Percentiles rank a stretch among this genome's conserved stretches.
phyloP scores from a whole-genome alignment of 2,329 filamentous ascomycete species.

The Fusarium nodosum region DNA sequence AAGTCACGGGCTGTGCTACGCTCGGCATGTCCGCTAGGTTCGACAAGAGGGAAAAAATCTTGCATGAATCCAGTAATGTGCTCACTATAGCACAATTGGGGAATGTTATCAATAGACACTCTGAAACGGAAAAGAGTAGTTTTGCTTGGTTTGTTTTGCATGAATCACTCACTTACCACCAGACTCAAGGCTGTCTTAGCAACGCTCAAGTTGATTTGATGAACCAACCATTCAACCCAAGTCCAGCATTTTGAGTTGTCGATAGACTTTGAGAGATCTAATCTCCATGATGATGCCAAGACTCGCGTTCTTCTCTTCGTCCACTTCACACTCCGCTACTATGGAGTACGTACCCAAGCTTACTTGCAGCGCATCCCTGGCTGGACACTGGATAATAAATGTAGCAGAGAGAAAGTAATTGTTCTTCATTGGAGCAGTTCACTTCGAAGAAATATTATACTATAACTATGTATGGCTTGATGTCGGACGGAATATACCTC shows the following conservation, averaged over 20 bases:
- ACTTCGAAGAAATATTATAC: conserved; percentile 9
- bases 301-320: conserved; percentile 23
- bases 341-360: conserved; percentile 2
- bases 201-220: not conserved
- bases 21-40: conserved; percentile 20
- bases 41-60: not conserved
- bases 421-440: not conserved
- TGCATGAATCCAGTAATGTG: conserved; percentile 14
- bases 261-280: conserved; percentile 7
- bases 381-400: not conserved
- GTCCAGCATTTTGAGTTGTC: conserved; percentile 27
- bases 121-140: conserved; percentile 12
- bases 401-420: not conserved
- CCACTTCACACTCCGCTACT: conserved; percentile 11
- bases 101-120: conserved; percentile 25
- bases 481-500: conserved; percentile 6
- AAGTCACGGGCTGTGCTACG: not conserved
- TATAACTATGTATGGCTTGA: not conserved
- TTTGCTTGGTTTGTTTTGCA: conserved; percentile 7
- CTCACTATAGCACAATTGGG: conserved; percentile 21
- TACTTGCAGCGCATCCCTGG: conserved; percentile 17
- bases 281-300: conserved; percentile 36
- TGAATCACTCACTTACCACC: not conserved
- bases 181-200: not conserved
- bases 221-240: conserved; percentile 11